These are phyloP conservation scores for Lepidium aucheri DNA, from an alignment of 345 rosid genomes.

Conservation along the genomic window DNA sequence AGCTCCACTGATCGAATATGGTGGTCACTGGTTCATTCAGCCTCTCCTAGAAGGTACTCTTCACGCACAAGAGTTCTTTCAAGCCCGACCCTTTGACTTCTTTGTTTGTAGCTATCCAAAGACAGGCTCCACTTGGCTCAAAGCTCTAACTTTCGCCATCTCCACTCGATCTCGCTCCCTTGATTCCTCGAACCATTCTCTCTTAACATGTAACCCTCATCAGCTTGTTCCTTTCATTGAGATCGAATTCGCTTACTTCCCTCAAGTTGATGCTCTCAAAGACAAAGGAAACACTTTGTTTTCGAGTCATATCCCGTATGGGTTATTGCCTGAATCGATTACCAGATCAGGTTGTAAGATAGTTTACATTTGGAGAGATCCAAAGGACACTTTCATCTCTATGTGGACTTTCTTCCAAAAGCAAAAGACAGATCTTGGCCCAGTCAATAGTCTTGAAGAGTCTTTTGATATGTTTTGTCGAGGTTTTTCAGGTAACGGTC, in stretches of 20 bases:
- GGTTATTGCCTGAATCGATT: not conserved
- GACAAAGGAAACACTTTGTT: slow-evolving; percentile 6
- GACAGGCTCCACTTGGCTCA: slow-evolving; percentile 30
- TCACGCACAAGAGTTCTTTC: slow-evolving; percentile 10
- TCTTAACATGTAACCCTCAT: slow-evolving; percentile 7
- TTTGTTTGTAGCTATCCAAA: slow-evolving; percentile 19
- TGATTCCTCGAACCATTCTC: not conserved
- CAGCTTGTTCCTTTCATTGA: slow-evolving; percentile 20
- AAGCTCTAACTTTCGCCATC: slow-evolving; percentile 18
- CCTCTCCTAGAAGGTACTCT: slow-evolving; percentile 1
- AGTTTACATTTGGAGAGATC: slow-evolving; percentile 22
- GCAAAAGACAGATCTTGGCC: not conserved
- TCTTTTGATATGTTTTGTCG: slow-evolving; percentile 10
- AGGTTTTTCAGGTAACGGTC: slow-evolving; percentile 1
- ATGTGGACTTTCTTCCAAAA: slow-evolving; percentile 4
- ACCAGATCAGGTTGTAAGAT: not conserved
- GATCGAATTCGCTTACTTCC: not conserved
- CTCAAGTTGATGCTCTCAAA: not conserved
- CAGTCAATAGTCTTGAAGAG: not conserved
- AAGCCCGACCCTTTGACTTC: not conserved
- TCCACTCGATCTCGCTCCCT: not conserved
- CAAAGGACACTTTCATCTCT: slow-evolving; percentile 17
- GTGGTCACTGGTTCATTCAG: not conserved
- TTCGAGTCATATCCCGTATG: slow-evolving; percentile 3
- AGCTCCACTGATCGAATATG: not conserved